phyloP scores from a whole-genome alignment of 2,329 filamentous ascomycete species.

The Colletotrichum agaves region DNA sequence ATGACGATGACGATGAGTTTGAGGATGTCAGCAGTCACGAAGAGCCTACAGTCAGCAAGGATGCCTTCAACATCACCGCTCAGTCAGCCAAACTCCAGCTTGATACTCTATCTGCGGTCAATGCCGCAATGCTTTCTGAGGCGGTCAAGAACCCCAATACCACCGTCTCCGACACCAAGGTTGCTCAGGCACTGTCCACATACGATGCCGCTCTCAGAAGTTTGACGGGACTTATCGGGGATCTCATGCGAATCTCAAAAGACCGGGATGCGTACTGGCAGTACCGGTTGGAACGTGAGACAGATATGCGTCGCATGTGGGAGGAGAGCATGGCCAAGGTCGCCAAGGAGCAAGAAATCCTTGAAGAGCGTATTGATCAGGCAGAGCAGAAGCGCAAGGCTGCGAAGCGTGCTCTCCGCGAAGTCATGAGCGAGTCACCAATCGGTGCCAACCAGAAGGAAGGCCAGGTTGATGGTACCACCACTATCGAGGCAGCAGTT shows the following conservation, averaged over 20 bases:
- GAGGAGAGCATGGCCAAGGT: constrained; percentile 99
- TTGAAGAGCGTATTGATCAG: constrained; percentile 88
- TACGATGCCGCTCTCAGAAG: constrained; percentile 93
- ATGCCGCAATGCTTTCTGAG: constrained; percentile 81
- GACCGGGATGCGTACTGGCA: constrained; percentile 98
- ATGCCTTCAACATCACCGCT: constrained; percentile 96
- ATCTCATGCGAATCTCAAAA: constrained; percentile 89
- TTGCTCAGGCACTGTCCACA: constrained; percentile 81
- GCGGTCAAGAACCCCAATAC: constrained; percentile 75
- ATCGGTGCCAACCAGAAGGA: constrained; percentile 44
- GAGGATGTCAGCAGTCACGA: constrained; percentile 83
- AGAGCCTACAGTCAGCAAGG: constrained; percentile 79
- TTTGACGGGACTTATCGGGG: constrained; percentile 83
- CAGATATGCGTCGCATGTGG: constrained; percentile 94
- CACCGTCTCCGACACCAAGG: constrained; percentile 79
- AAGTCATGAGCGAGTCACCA: constrained; percentile 68
- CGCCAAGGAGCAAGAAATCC: constrained; percentile 91
- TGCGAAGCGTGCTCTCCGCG: constrained; percentile 88
- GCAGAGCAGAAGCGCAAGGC: constrained; percentile 89
- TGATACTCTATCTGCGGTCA: constrained; percentile 88
- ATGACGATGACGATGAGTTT: constrained; percentile 80
- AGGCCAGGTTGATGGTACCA: constrained; percentile 42
- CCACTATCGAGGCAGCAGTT: constrained; percentile 46
- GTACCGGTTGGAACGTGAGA: constrained; percentile 90
- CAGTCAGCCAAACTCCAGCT: constrained; percentile 90